Evolutionary conservation across 176 grass and related monocot species (phyloP).

Genomic region (Musa beccarii): DNA sequence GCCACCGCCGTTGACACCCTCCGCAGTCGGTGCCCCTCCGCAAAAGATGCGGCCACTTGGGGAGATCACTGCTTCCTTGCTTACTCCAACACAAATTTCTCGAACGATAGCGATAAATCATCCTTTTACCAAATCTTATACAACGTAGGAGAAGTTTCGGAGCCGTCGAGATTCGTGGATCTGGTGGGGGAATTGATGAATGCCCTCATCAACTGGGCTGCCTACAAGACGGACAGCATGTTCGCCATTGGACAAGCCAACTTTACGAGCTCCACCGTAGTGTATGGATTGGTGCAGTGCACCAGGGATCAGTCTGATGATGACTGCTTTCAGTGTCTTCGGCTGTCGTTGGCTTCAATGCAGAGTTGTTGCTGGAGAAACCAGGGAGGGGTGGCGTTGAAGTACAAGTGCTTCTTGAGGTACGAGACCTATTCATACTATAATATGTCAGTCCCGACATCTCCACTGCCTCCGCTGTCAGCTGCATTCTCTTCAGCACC

Average conservation of each 20-base stretch:
- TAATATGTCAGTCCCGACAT: not conserved
- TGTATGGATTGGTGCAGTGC: constrained; percentile 15
- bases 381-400: not conserved
- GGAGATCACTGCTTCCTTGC: constrained; percentile 17
- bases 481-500: not conserved
- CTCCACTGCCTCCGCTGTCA: not conserved
- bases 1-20: constrained; percentile 7
- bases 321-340: not conserved
- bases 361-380: not conserved
- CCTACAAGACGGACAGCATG: not conserved
- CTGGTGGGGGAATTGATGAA: not conserved
- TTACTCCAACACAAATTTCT: constrained; percentile 27
- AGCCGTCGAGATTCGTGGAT: not conserved
- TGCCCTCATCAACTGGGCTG: not conserved
- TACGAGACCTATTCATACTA: not conserved
- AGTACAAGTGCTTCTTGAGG: not conserved
- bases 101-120: not conserved
- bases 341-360: not conserved
- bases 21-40: constrained; percentile 4
- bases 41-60: not conserved
- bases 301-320: not conserved
- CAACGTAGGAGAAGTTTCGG: not conserved
- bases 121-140: accelerated
- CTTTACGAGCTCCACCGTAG: not conserved
- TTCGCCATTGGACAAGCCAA: too few species aligned